A percentile compares a stretch with the other conserved stretches of the same genome.
Conservation (phyloP, 2,329 filamentous ascomycete species). For the Ophiostoma ips region DNA sequence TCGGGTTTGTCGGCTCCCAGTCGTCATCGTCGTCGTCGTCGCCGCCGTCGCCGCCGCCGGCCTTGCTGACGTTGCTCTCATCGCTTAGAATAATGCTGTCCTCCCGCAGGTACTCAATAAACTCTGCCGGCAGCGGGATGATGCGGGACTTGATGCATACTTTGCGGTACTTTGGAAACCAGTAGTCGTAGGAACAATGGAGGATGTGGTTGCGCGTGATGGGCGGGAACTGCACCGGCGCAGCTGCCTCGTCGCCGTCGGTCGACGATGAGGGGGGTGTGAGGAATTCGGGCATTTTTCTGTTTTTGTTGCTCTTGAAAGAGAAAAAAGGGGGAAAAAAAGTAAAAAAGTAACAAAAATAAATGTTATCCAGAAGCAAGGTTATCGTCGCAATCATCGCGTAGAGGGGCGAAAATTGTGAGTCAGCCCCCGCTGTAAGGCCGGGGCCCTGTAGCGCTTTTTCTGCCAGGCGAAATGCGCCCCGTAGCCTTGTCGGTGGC, state of each 20-base stretch:
- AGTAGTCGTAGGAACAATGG: slow-evolving; percentile 86
- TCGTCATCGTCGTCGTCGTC: slow-evolving; percentile 42
- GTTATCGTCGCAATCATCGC: neutral
- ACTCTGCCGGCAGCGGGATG: slow-evolving; percentile 59
- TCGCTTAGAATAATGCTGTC: slow-evolving; percentile 84
- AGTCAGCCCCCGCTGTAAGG: slow-evolving; percentile 2
- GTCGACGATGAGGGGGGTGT: slow-evolving; percentile 1
- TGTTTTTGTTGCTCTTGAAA: neutral
- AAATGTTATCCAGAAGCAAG: too few relatives aligned
- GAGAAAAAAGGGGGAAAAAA: too few relatives aligned
- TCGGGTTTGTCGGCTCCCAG: slow-evolving; percentile 28
- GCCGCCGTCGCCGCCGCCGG: slow-evolving; percentile 30
- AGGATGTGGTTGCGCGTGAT: slow-evolving; percentile 77
- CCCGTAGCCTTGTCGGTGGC: slow-evolving; percentile 5
- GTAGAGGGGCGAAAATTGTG: slow-evolving; percentile 8
- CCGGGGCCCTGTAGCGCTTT: neutral
- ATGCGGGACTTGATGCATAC: slow-evolving; percentile 77
- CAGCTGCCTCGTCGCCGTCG: slow-evolving; percentile 2
- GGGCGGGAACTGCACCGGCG: slow-evolving; percentile 57
- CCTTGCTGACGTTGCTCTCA: slow-evolving; percentile 37
- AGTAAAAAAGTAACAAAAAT: neutral
- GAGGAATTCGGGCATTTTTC: slow-evolving; percentile 20
- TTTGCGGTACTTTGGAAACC: slow-evolving; percentile 74
- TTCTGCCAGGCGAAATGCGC: slow-evolving; percentile 5
- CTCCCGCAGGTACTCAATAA: slow-evolving; percentile 75